Base-by-base conservation (phyloP, 306 rosid genomes). In the Prunus kanzakura region DNA sequence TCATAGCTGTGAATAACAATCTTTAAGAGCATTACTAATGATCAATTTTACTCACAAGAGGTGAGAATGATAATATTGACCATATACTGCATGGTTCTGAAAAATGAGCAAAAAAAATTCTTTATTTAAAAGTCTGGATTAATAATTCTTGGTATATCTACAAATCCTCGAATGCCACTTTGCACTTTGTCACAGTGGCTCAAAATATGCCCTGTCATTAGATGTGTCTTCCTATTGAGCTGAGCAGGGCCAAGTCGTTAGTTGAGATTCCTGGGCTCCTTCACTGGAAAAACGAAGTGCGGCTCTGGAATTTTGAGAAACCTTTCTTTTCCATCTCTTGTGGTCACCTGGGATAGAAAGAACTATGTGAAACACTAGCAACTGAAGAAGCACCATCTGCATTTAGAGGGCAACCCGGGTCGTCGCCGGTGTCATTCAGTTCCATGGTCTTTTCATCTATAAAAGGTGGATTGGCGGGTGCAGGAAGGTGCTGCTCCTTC, bases 401-500 rank as follows among this genome's bases (percentile, higher is more conserved):
- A 54, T 71, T 79, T 61, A 79, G 80, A 29, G 76, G 82, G 77
- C 79, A 74, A 41, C 82, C 74, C 25, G 88, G 88, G 76, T 86
- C 77, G 11, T 83, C 92, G 25, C 72, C 73, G 6, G 80, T 79
- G 80, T 87, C 92, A 67, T 84, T 81, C 63, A 95, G 85, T 79
- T 89, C 97, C 99, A 95, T 90, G 4, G 93, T 90, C 78, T 45
- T 87, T 84, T 95, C 97, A 74, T 95, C 97, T 41, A 89, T 69
- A 87, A 95, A 95, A 1, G 99, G 97, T 32, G 97, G 99, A 82
- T 84, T 92, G 43, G 89, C 83, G 41, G 99, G 99, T 50, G 91
- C 82, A 23, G 88, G 93, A 32, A 89, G 92, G 23, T 32, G 29
- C 79, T 84, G 90, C 77, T 90, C 97, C 73, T 82, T 83, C 73